Conservation (phyloP, 192 early-diverging fungal genomes). For the Umbelopsis sp. region DNA sequence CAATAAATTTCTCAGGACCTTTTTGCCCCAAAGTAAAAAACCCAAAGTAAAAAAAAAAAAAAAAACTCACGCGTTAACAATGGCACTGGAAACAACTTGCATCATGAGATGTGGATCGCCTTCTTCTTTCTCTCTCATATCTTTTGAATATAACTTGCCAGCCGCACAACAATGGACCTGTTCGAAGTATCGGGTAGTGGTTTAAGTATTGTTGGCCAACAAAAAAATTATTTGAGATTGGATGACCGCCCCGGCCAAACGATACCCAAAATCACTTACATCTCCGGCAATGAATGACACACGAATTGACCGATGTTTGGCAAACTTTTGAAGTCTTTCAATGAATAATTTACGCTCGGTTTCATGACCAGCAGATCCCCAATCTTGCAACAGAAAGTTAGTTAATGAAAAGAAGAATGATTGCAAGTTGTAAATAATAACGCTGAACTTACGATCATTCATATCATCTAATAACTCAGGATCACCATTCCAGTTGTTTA, state of each 20-base stretch:
- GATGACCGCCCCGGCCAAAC: neutral
- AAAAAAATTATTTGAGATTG: neutral
- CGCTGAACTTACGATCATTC: slow-evolving; percentile 63
- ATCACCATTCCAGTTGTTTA: slow-evolving; percentile 64
- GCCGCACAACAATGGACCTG: slow-evolving; percentile 35
- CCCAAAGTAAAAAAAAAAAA: too few relatives aligned
- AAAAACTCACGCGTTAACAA: slow-evolving; percentile 59
- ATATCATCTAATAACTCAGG: slow-evolving; percentile 83
- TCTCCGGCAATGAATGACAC: slow-evolving; percentile 81
- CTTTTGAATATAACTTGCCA: slow-evolving; percentile 22
- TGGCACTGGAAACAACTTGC: slow-evolving; percentile 78
- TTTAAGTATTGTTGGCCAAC: neutral
- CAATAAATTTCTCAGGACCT: neutral
- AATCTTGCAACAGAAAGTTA: slow-evolving; percentile 26
- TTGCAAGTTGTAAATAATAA: neutral
- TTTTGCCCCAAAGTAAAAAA: neutral
- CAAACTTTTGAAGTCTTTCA: slow-evolving; percentile 62
- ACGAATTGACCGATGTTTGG: slow-evolving; percentile 57
- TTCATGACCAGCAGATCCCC: slow-evolving; percentile 62
- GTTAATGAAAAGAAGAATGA: neutral
- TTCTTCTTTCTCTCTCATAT: slow-evolving; percentile 32
- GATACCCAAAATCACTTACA: slow-evolving; percentile 44
- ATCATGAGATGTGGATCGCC: slow-evolving; percentile 70
- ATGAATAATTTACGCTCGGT: slow-evolving; percentile 68
- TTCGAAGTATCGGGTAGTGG: neutral